Percentiles rank a stretch among this genome's conserved stretches.
Evolutionary conservation across 768 basidiomycete species (phyloP).

Genomic region (Tephrocybe rancida): DNA sequence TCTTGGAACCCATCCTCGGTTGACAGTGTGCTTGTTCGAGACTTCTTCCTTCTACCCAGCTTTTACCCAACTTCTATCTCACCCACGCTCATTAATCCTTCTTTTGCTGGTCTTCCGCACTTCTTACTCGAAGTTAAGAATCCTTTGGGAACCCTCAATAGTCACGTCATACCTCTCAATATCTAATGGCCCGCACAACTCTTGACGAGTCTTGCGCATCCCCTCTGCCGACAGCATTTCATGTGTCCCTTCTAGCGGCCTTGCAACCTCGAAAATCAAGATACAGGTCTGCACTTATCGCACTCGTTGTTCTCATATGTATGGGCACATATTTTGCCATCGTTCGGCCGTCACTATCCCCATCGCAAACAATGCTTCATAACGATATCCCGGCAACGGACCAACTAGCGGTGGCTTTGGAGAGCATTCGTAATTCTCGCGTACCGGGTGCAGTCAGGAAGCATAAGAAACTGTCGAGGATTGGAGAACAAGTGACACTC

Average conservation of each 20-base stretch:
- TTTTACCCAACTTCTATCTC: too few species aligned
- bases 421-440: slow-evolving; percentile 39
- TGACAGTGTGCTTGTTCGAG: too few species aligned
- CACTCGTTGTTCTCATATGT: slow-evolving; percentile 50
- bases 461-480: slow-evolving; percentile 20
- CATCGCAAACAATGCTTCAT: slow-evolving; percentile 36
- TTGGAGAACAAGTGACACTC: slow-evolving; percentile 47
- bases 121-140: neutral
- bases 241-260: slow-evolving; percentile 29
- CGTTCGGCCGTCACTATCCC: slow-evolving; percentile 42
- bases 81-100: slow-evolving; percentile 12
- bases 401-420: slow-evolving; percentile 35
- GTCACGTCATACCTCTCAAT: slow-evolving; percentile 6
- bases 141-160: neutral
- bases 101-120: neutral
- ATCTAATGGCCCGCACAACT: slow-evolving; percentile 31
- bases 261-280: slow-evolving; percentile 48
- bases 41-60: too few species aligned
- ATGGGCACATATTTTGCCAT: slow-evolving; percentile 61
- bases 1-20: too few species aligned
- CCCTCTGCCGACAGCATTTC: slow-evolving; percentile 17
- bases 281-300: slow-evolving; percentile 56
- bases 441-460: slow-evolving; percentile 20
- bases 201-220: slow-evolving; percentile 27
- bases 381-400: slow-evolving; percentile 31